Percentiles rank a stretch among this genome's conserved stretches.
phyloP scores from a whole-genome alignment of 306 rosid genomes.

The Hippophae gyantsensis region DNA sequence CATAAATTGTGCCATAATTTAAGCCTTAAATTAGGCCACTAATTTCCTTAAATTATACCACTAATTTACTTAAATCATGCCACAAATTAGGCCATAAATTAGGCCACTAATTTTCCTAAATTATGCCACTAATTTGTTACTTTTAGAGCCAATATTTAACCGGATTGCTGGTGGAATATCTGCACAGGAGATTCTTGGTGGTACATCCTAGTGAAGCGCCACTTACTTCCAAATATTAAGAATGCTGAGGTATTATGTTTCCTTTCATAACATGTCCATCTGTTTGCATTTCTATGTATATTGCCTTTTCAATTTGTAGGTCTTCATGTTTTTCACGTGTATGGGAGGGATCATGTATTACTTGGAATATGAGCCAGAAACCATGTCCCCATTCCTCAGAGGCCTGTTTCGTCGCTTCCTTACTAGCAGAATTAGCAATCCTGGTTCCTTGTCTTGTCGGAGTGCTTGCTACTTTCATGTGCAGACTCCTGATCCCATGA shows the following conservation, averaged over 20 bases:
- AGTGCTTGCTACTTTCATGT: conserved; percentile 49
- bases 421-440: conserved; percentile 89
- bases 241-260: conserved; percentile 69
- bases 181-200: conserved; percentile 87
- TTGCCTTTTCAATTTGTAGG: conserved; percentile 34
- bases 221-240: conserved; percentile 70
- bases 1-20: too few relatives aligned
- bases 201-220: conserved; percentile 86
- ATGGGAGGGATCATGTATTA: conserved; percentile 99
- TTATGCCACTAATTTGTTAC: too few relatives aligned
- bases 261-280: not conserved
- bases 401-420: conserved; percentile 90
- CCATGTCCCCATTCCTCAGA: conserved; percentile 92
- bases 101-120: too few relatives aligned
- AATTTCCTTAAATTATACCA: too few relatives aligned
- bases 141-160: too few relatives aligned
- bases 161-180: conserved; percentile 78
- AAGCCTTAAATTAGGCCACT: too few relatives aligned
- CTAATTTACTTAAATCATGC: too few relatives aligned
- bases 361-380: conserved; percentile 85
- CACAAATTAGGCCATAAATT: too few relatives aligned
- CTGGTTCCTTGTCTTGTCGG: conserved; percentile 33
- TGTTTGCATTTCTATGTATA: not conserved
- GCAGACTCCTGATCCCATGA: conserved; percentile 50
- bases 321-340: conserved; percentile 64